These are phyloP conservation scores for Naumovozyma dairenensis DNA, from an alignment of 805 yeast genomes.

Conservation along the genomic window DNA sequence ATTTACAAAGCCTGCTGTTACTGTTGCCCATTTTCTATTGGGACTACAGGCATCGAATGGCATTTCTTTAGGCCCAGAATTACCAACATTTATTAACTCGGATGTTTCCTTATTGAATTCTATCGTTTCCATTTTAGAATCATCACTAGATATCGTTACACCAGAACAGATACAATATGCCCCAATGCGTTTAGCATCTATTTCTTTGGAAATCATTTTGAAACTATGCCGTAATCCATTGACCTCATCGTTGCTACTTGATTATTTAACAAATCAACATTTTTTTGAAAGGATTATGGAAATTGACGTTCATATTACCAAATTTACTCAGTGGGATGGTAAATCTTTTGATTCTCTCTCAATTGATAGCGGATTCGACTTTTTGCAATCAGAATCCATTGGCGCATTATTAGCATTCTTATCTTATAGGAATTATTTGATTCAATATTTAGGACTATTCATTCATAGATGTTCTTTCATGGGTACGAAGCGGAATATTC, in stretches of 20 bases:
- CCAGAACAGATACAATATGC: constrained; percentile 37
- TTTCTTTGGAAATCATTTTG: constrained; percentile 51
- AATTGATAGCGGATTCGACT: constrained; percentile 30
- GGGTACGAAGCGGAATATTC: constrained; percentile 38
- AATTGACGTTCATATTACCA: constrained; percentile 45
- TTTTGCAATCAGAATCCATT: constrained; percentile 28
- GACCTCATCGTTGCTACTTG: constrained; percentile 43
- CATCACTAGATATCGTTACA: constrained; percentile 37
- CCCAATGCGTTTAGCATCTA: constrained; percentile 48
- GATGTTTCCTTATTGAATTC: constrained; percentile 47
- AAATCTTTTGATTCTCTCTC: constrained; percentile 29
- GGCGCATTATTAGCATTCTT: constrained; percentile 54
- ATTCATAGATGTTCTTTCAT: constrained; percentile 48
- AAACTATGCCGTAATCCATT: constrained; percentile 49
- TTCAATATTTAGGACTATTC: constrained; percentile 63
- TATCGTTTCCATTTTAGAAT: constrained; percentile 40
- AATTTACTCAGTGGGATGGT: constrained; percentile 47
- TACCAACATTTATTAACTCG: constrained; percentile 44
- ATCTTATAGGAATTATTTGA: constrained; percentile 46
- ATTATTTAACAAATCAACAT: constrained; percentile 41
- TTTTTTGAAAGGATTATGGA: constrained; percentile 44
- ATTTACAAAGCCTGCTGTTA: constrained; percentile 33
- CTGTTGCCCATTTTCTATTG: constrained; percentile 63
- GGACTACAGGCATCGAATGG: constrained; percentile 56
- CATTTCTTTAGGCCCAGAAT: constrained; percentile 39